A percentile compares a stretch with the other conserved stretches of the same genome.
These are phyloP conservation scores for Ceratobasidium sp. DNA, from an alignment of 1,284 basidiomycete genomes.

Conservation along the genomic window DNA sequence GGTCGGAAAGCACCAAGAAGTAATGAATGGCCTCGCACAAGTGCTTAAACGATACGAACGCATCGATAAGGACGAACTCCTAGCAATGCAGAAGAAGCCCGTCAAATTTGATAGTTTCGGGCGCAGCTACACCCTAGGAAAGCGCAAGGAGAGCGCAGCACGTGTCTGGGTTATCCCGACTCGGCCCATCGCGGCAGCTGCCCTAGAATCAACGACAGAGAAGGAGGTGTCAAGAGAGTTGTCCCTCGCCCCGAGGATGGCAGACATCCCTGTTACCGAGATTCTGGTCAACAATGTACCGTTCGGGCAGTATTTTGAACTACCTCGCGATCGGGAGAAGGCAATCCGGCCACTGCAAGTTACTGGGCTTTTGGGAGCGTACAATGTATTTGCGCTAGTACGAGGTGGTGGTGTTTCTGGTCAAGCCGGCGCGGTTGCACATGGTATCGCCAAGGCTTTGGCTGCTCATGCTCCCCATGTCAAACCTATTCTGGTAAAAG, in stretches of 20 bases:
- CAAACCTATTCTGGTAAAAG: constrained; percentile 75
- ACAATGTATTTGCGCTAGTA: constrained; percentile 89
- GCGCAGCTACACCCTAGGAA: constrained; percentile 84
- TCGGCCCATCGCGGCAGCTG: constrained; percentile 55
- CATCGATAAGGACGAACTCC: constrained; percentile 66
- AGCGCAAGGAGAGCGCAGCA: constrained; percentile 87
- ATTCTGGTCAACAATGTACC: constrained; percentile 89
- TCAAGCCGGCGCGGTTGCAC: constrained; percentile 90
- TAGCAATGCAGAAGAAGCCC: constrained; percentile 64
- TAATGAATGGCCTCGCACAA: constrained; percentile 67
- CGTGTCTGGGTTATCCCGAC: constrained; percentile 95
- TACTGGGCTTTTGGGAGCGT: constrained; percentile 88
- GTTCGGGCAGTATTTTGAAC: constrained; percentile 81
- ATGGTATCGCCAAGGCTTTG: constrained; percentile 87
- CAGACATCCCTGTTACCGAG: constrained; percentile 62
- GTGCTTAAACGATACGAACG: constrained; percentile 76
- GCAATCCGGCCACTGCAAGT: constrained; percentile 87
- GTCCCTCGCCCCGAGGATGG: constrained; percentile 25
- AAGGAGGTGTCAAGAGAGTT: constrained; percentile 46
- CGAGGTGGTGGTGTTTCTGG: constrained; percentile 92
- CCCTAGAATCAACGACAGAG: constrained; percentile 11
- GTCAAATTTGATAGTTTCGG: constrained; percentile 77
- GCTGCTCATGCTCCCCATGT: constrained; percentile 76
- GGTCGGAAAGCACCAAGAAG: constrained; percentile 71
- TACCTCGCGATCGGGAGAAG: constrained; percentile 82